Evolutionary conservation across 129 eudicot species (phyloP).

Genomic region (Lactuca saligna): DNA sequence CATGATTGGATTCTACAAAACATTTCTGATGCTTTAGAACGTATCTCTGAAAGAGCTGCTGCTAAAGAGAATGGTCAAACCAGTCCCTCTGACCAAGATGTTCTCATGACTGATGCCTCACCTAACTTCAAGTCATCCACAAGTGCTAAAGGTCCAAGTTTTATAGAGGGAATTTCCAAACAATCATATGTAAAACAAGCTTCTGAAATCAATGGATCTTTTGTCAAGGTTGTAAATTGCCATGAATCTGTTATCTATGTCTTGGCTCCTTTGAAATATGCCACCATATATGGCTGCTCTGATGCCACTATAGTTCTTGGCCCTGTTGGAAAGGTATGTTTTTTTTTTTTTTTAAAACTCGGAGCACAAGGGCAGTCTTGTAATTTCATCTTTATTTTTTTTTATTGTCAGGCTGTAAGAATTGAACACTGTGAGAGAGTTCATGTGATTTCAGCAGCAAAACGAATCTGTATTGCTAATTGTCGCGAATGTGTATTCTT

Average conservation of each 20-base stretch:
- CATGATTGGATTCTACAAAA: conserved; percentile 87
- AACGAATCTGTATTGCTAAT: conserved; percentile 87
- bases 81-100: conserved; percentile 82
- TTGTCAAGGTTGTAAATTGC: conserved; percentile 89
- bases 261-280: conserved; percentile 86
- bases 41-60: conserved; percentile 69
- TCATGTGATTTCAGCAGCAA: conserved; percentile 87
- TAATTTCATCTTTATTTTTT: not conserved
- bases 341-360: not conserved
- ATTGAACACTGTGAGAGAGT: conserved; percentile 98
- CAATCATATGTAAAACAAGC: conserved; percentile 86
- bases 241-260: conserved; percentile 93
- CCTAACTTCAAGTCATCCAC: conserved; percentile 54
- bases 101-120: conserved; percentile 76
- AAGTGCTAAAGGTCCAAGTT: conserved; percentile 73
- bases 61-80: conserved; percentile 82
- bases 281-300: conserved; percentile 94
- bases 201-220: conserved; percentile 81
- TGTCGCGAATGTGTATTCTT: conserved; percentile 96
- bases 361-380: not conserved
- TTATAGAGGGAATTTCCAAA: conserved; percentile 87
- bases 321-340: conserved; percentile 92
- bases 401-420: conserved; percentile 87
- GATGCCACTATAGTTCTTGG: conserved; percentile 96
- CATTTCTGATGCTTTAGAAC: conserved; percentile 71